Evolutionary conservation across 164 flowering plant genomes (phyloP), one percentile per base, ranked within the genome.

Genomic region (Amborella trichopoda): DNA sequence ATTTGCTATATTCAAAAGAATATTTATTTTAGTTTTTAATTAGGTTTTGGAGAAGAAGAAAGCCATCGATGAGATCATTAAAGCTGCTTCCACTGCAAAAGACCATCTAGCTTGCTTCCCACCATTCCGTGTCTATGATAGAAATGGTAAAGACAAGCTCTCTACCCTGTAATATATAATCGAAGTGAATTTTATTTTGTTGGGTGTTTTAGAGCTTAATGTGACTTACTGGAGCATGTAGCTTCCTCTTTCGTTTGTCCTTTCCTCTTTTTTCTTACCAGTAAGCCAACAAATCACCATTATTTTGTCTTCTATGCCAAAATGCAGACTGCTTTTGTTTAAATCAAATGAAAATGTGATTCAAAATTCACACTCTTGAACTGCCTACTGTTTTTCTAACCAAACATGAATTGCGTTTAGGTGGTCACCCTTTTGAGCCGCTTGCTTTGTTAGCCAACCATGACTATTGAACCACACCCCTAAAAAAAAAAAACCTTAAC

Each of bases 11-110:
- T n/a, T n/a, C n/a, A n/a, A n/a, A n/a, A n/a, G n/a, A n/a, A n/a
- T n/a, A n/a, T 41, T 16, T 23, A 2, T 4, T 18, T 1, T 44
- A 24, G 20, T 52, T 6, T 22, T 28, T 43, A 28, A 34, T 6
- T 47, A 86, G 93, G 61, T 73, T 3, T 55, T 87, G 53, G 87
- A 71, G 41, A 83, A 65, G 73, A 81, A 74, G 72, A 87, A 79
- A 49, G 67, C 73, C 4, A 56, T 73, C 1, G 76, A 79, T 28
- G 71, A 67, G 23, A 28, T 68, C 18, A 71, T 81, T 26, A 76
- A 57, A 61, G 65, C 74, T n/a, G 86, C 86, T 45, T 68, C 58
- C 33, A 37, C 73, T 25, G 65, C 55, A 9, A 71, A 58, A 21
- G 96, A 81, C 27, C 76, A 61, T 57, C 76, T 81, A n/a, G 39